Conservation (phyloP, 176 grass and related monocot genomes). For the Saccharum spontaneum region DNA sequence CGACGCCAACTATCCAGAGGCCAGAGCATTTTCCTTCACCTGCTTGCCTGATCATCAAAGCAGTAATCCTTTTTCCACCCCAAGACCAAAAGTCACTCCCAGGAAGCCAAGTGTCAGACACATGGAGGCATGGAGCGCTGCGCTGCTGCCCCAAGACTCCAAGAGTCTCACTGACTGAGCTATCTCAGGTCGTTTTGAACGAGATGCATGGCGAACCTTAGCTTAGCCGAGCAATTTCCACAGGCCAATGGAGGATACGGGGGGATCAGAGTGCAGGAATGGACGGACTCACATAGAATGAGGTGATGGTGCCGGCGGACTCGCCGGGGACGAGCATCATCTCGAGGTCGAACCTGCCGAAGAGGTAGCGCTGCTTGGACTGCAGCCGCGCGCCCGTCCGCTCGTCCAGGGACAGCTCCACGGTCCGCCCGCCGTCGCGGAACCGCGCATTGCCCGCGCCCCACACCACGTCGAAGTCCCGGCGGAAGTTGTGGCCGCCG, state of each 20-base stretch:
- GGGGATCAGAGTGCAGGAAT: too few relatives aligned
- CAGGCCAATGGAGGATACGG: too few relatives aligned
- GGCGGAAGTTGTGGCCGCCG: slow-evolving; percentile 31
- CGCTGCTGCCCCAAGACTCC: too few relatives aligned
- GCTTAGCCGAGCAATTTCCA: too few relatives aligned
- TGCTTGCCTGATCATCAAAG: too few relatives aligned
- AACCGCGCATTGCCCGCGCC: slow-evolving; percentile 65
- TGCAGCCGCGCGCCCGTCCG: slow-evolving; percentile 57
- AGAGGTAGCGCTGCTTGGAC: slow-evolving; percentile 73
- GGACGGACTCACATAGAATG: slow-evolving; percentile 67
- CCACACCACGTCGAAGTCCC: slow-evolving; percentile 75
- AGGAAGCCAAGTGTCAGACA: background rate
- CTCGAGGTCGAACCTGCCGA: slow-evolving; percentile 77
- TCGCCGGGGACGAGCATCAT: slow-evolving; percentile 78
- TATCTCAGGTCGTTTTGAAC: background rate
- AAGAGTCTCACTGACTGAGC: too few relatives aligned
- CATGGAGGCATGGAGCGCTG: too few relatives aligned
- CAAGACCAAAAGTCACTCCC: background rate
- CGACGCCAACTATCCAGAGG: background rate
- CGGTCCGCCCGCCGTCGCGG: slow-evolving; percentile 40
- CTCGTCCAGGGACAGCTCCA: slow-evolving; percentile 70
- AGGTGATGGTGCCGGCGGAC: slow-evolving; percentile 86
- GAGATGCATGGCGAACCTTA: background rate
- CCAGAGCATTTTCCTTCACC: too few relatives aligned
- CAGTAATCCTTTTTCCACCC: too few relatives aligned